Percentiles rank a stretch among this genome's conserved stretches.
phyloP scores from a whole-genome alignment of 108 stramenopile species.

The Cyclostephanos tholiformis region DNA sequence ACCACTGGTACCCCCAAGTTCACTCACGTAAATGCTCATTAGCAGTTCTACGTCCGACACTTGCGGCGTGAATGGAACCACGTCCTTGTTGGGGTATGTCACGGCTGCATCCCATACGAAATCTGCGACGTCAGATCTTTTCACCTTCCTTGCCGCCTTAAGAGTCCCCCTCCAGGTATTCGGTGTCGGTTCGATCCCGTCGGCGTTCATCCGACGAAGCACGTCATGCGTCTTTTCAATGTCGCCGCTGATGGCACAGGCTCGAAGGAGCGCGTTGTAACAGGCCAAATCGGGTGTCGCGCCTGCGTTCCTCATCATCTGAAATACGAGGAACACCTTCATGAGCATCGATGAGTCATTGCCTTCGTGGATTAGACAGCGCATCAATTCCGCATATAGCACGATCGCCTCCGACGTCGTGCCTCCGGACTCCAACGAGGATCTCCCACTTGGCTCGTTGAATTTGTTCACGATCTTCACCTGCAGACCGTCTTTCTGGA shows the following conservation, averaged over 20 bases:
- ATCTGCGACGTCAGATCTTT: slow-evolving; percentile 60
- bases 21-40: slow-evolving; percentile 25
- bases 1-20: slow-evolving; percentile 24
- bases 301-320: slow-evolving; percentile 80
- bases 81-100: slow-evolving; percentile 13
- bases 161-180: slow-evolving; percentile 69
- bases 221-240: slow-evolving; percentile 60
- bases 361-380: slow-evolving; percentile 35
- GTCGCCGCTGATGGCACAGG: slow-evolving; percentile 76
- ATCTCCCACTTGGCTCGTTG: not conserved
- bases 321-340: slow-evolving; percentile 81
- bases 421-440: slow-evolving; percentile 1
- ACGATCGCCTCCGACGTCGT: slow-evolving; percentile 62
- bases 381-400: slow-evolving; percentile 82
- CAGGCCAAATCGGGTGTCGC: slow-evolving; percentile 76
- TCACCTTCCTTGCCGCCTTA: slow-evolving; percentile 60
- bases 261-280: slow-evolving; percentile 74
- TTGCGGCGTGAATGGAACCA: slow-evolving; percentile 13
- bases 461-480: slow-evolving; percentile 39
- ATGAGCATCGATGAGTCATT: slow-evolving; percentile 40
- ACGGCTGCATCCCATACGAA: slow-evolving; percentile 61
- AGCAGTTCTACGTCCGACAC: slow-evolving; percentile 37
- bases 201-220: slow-evolving; percentile 54
- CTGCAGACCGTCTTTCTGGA: slow-evolving; percentile 36
- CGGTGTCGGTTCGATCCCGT: slow-evolving; percentile 66